phyloP scores from a whole-genome alignment of 2,329 filamentous ascomycete genomes.

The Arachnomyces sp. region DNA sequence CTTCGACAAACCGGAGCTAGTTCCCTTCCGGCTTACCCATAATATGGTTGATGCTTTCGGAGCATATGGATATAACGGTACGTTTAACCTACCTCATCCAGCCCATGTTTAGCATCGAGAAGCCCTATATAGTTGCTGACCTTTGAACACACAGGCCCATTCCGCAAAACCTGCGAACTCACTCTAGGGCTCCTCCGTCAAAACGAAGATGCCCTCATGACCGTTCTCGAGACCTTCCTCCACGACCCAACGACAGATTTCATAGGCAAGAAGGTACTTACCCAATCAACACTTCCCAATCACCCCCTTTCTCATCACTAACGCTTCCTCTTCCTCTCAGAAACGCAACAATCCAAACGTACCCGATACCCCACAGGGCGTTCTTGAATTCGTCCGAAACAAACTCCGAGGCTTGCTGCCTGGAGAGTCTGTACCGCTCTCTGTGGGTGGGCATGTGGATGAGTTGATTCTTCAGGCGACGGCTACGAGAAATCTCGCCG shows the following conservation, averaged over 20 bases:
- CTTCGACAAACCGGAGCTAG: slow-evolving; percentile 86
- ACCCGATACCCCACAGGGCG: slow-evolving; percentile 64
- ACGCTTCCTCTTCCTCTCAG: slow-evolving; percentile 25
- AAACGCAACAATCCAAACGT: slow-evolving; percentile 45
- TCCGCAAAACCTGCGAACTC: slow-evolving; percentile 81
- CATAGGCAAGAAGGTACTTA: slow-evolving; percentile 58
- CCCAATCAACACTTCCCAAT: slow-evolving; percentile 3
- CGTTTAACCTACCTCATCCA: slow-evolving; percentile 2
- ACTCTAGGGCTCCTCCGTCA: slow-evolving; percentile 76
- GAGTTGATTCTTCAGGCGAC: slow-evolving; percentile 84
- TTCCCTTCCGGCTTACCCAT: slow-evolving; percentile 93
- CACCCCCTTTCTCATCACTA: slow-evolving; percentile 1
- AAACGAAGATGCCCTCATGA: slow-evolving; percentile 94
- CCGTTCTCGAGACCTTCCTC: slow-evolving; percentile 91
- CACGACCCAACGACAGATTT: slow-evolving; percentile 95
- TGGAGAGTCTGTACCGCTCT: slow-evolving; percentile 83
- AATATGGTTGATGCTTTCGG: slow-evolving; percentile 99
- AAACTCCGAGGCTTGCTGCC: slow-evolving; percentile 79
- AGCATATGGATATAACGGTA: slow-evolving; percentile 77
- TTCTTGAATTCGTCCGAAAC: slow-evolving; percentile 77
- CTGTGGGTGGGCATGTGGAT: slow-evolving; percentile 95
- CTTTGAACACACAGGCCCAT: slow-evolving; percentile 51
- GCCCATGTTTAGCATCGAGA: too few species aligned
- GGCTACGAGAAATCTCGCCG: slow-evolving; percentile 66
- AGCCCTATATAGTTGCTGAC: neutral